These are phyloP conservation scores for Ephemerocybe angulata DNA, from an alignment of 768 basidiomycete species.

Conservation along the genomic window DNA sequence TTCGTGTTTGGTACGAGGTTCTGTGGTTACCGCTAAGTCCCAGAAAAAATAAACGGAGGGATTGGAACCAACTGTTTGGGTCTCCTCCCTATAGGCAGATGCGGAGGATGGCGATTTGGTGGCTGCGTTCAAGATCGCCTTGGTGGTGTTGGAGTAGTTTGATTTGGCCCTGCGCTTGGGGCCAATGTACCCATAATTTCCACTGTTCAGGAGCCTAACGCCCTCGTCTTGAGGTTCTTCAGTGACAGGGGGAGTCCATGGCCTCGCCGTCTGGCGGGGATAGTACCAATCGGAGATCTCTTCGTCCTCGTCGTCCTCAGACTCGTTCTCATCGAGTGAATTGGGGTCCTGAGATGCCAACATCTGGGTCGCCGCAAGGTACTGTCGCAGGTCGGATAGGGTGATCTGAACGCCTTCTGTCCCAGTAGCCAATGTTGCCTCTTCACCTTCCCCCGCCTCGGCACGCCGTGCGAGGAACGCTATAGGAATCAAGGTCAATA, in stretches of 20 bases:
- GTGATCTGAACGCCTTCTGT: too few species aligned
- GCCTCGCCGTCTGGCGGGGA: background rate
- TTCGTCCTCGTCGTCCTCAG: constrained; percentile 30
- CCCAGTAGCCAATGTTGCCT: too few species aligned
- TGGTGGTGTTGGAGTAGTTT: constrained; percentile 46
- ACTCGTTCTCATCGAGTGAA: too few species aligned
- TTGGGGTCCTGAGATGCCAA: too few species aligned
- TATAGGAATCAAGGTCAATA: too few species aligned
- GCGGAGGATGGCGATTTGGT: background rate
- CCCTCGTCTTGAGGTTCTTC: constrained; percentile 62
- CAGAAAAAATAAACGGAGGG: background rate
- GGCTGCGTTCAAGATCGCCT: constrained; percentile 42
- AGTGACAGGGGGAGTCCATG: constrained; percentile 36
- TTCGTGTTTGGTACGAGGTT: constrained; percentile 72
- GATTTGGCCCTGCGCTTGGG: constrained; percentile 43
- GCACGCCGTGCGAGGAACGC: too few species aligned
- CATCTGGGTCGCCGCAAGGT: too few species aligned
- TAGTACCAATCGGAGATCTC: constrained; percentile 13
- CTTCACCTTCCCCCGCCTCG: too few species aligned
- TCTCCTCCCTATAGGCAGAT: constrained; percentile 4
- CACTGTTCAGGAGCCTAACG: constrained; percentile 60
- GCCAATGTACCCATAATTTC: constrained; percentile 73
- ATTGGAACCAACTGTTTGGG: constrained; percentile 4
- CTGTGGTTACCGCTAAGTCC: constrained; percentile 34
- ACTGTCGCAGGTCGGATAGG: background rate